Evolutionary conservation across 192 early-diverging fungal genomes (phyloP).

Genomic region (Coemansia sp.): DNA sequence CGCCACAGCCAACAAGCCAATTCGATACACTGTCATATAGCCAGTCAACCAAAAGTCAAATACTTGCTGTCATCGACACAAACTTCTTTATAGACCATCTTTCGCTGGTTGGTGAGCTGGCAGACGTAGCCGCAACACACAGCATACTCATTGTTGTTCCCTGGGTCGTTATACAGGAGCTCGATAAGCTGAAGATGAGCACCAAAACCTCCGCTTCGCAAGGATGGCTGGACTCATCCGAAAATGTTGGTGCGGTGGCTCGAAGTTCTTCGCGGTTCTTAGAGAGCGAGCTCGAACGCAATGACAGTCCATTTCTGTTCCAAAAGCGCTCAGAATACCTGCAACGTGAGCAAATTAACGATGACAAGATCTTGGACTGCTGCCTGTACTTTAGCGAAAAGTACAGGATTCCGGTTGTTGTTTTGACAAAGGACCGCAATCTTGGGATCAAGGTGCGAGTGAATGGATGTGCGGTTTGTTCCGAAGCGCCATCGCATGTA

Average conservation of each 20-base stretch:
- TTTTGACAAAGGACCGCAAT: constrained; percentile 41
- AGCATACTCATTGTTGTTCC: constrained; percentile 35
- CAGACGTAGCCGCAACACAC: constrained; percentile 1
- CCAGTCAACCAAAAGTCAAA: constrained; percentile 11
- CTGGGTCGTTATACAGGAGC: constrained; percentile 43
- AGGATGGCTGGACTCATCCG: not conserved
- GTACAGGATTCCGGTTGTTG: constrained; percentile 27
- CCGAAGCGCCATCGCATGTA: not conserved
- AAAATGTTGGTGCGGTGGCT: constrained; percentile 14
- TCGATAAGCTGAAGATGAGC: constrained; percentile 34
- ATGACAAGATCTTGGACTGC: constrained; percentile 49
- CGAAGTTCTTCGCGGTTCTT: constrained; percentile 41
- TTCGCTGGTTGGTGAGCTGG: constrained; percentile 16
- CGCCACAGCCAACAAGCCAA: not conserved
- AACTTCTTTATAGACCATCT: constrained; percentile 47
- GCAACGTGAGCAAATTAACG: constrained; percentile 21
- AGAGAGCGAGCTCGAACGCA: constrained; percentile 17
- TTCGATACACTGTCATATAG: not conserved
- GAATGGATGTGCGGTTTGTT: constrained; percentile 29
- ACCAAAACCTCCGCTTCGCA: not conserved
- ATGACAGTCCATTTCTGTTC: constrained; percentile 28
- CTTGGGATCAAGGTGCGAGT: constrained; percentile 38
- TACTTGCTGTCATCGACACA: constrained; percentile 43
- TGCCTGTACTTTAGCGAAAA: constrained; percentile 44
- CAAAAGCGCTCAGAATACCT: constrained; percentile 46